Percentiles rank a stretch among this genome's conserved stretches.
Evolutionary conservation across 805 yeast genomes (phyloP).

Genomic region (Saturnispora galanensis): DNA sequence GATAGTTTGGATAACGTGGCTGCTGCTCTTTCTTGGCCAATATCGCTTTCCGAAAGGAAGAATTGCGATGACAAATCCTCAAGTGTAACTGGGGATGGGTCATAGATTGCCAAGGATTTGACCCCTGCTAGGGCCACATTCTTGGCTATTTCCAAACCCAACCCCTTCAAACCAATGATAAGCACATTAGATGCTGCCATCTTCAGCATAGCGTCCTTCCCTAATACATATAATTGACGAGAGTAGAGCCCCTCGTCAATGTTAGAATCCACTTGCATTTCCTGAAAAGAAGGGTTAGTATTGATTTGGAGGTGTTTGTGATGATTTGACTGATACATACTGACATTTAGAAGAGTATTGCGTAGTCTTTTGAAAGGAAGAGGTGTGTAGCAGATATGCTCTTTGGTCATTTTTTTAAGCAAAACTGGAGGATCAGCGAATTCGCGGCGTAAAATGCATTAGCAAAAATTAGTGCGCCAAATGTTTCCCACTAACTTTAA

Average conservation of each 20-base stretch:
- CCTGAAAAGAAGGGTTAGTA: slow-evolving; percentile 13
- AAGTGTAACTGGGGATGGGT: slow-evolving; percentile 58
- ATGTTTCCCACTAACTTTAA: too few species aligned
- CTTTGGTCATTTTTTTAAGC: too few species aligned
- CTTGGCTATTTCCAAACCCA: slow-evolving; percentile 94
- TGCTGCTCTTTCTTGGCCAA: slow-evolving; percentile 70
- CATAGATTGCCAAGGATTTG: slow-evolving; percentile 77
- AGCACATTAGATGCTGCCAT: slow-evolving; percentile 93
- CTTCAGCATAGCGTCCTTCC: slow-evolving; percentile 96
- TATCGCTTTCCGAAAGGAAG: slow-evolving; percentile 58
- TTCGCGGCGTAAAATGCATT: too few species aligned
- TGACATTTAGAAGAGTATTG: not conserved
- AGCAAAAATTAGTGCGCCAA: too few species aligned
- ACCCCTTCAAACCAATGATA: slow-evolving; percentile 80
- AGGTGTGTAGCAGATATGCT: too few species aligned
- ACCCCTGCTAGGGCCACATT: slow-evolving; percentile 97
- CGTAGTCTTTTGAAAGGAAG: too few species aligned
- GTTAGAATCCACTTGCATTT: slow-evolving; percentile 37
- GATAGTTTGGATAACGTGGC: slow-evolving; percentile 60
- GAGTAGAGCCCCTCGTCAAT: slow-evolving; percentile 95
- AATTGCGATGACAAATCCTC: slow-evolving; percentile 84
- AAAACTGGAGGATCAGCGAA: too few species aligned
- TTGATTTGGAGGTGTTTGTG: not conserved
- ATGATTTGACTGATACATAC: not conserved
- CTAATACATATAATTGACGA: slow-evolving; percentile 91